Base-by-base conservation (phyloP, 1,284 basidiomycete species). In the Heterobasidion irregulare region DNA sequence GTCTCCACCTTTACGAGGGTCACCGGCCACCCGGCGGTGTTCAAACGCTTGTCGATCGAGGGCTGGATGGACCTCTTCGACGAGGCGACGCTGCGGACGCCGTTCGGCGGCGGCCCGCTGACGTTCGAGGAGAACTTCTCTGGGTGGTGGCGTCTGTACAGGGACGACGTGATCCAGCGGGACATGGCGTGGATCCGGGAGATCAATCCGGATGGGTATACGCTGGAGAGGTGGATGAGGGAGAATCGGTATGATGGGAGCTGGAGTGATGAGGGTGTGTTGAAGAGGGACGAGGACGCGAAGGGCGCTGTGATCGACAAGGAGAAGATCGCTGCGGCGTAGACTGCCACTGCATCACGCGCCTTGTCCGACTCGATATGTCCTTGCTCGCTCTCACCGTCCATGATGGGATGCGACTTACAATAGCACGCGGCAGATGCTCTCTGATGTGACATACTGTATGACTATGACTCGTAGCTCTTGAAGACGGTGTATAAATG, bases 181-280 rank as follows among this genome's bases (percentile, higher is more conserved):
- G 72, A 78, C 57, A 69, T 75, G 64, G 65, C 69, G 8, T 76
- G 73, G 75, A 65, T 75, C 18, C 58, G 68, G 51, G 65, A 62
- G 43, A 58, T 73, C 5, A 70, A 77, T 59, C 73, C 75, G 9
- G 48, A 56, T 6, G 55, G 54, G 16, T 58, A 60, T 38, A 63
- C 61, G 15, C 56, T 67, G 8, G 63, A 65, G 59, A 60, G 50
- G 36, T 67, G 65, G 65, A 66, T 68, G 63, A 55, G 59, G 45
- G 62, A 61, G 55, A 59, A 62, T 6, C 32, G 48, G 6, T 66
- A 66, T 49, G 57, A 52, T 16, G 58, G 53, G 19, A 49, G 15
- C 8, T 15, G 49, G 13, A 41, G 26, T 5, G 26, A 26, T 26
- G 8, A 41, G 9, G 15, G 15, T 9, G 12, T 47, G 16, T 47